Base-by-base conservation (phyloP, 495 filamentous ascomycete genomes). In the Aspergillus leporis region DNA sequence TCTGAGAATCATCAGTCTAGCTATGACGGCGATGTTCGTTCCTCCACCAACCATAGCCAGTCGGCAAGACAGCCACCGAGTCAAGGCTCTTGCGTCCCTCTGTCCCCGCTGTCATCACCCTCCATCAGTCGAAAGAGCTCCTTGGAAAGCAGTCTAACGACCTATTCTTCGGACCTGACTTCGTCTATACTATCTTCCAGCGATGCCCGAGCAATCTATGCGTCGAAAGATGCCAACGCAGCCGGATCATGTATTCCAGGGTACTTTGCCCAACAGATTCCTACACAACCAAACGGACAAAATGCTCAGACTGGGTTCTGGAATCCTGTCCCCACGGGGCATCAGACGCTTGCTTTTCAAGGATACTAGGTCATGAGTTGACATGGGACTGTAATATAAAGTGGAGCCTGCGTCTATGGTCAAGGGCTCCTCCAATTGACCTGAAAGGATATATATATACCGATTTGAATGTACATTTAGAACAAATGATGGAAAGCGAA, bases 91-190 rank as follows among this genome's bases (percentile, higher is more conserved):
- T 51, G 50, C 16, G 55, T 51, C 36, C 58, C 62, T 43, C 51
- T 61, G n/a, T 63, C 66, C 40, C 66, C 66, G 30, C 47, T 25
- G 10, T 60, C 64, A 1, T 58, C 56, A 7, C 58, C 57, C 2
- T 53, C 56, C 3, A 56, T 52, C 28, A 69, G 63, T 45, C 63
- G 66, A 14, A 58, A 60, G 40, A 61, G 56, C 28, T 66, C 66
- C 30, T 41, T 66, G 38, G 66, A 66, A 41, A 66, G 61, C 9
- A 55, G 53, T 23, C 4, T 66, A 12, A 47, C 66, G 18, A 50
- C 55, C 5, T 66, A 65, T 25, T 63, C 60, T 4, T 47, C 61
- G 1, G 61, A 60, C 8, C 32, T 68, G n/a, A 53, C 47, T 34
- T 48, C 62, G 7, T 51, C 61, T 5, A 60, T 64, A 14, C 14